phyloP scores from a whole-genome alignment of 2,329 filamentous ascomycete genomes.

The Aureobasidium mangrovei region DNA sequence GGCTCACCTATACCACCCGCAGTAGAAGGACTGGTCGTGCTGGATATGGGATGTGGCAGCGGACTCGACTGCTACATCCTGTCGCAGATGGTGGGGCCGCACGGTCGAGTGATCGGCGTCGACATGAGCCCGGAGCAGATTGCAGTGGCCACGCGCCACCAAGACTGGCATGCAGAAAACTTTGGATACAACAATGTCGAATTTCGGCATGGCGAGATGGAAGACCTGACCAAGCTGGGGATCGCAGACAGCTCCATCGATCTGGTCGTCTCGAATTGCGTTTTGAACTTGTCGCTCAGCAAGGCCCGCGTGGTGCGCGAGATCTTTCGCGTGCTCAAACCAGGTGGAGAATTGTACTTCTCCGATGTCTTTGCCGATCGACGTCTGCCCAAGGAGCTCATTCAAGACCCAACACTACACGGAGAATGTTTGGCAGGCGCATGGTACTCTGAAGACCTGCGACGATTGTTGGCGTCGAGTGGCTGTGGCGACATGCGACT shows the following conservation, averaged over 20 bases:
- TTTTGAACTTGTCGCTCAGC: neutral
- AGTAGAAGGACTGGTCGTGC: neutral
- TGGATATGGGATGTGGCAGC: neutral
- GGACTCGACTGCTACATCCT: constrained; percentile 1
- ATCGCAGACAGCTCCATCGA: neutral
- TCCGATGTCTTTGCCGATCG: constrained; percentile 1
- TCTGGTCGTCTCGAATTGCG: constrained; percentile 4
- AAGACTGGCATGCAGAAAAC: neutral
- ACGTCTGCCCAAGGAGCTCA: neutral
- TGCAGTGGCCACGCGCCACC: neutral
- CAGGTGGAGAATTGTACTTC: neutral
- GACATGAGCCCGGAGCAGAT: neutral
- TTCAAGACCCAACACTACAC: neutral
- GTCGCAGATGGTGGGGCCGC: neutral
- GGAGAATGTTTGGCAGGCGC: neutral
- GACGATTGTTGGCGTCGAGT: neutral
- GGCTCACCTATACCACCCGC: neutral
- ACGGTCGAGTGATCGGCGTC: neutral
- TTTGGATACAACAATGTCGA: neutral
- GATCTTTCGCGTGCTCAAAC: neutral
- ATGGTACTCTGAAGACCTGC: neutral
- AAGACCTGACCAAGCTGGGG: neutral
- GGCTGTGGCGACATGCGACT: neutral
- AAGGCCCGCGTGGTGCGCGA: neutral
- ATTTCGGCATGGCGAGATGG: neutral